Evolutionary conservation across 495 filamentous ascomycete species (phyloP), one percentile per base, ranked within the genome.

Genomic region (Beverwykella pulmonaria): DNA sequence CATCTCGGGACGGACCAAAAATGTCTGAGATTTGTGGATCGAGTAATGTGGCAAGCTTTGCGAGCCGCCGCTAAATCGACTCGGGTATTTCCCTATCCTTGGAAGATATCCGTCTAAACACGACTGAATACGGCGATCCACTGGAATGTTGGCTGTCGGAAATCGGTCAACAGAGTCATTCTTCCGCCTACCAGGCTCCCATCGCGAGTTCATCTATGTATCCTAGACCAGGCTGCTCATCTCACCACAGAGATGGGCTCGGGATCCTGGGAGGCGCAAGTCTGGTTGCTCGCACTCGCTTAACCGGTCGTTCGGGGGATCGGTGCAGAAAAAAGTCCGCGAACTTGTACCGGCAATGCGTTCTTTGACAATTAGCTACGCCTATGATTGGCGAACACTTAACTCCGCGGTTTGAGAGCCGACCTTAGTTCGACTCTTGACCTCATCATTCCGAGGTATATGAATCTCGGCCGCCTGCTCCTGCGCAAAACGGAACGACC

Each of bases 401-500:
- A 67, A 29, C 36, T 67, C 64, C 64, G 64, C n/a, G n/a, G n/a
- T 46, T 9, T 41, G 12, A 8, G 14, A 57, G 41, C 53, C 64
- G 57, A 41, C 58, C 1, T 67, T 61, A 61, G 57, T 47, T 57
- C 46, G 39, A 49, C 48, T 55, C 15, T 61, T 67, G 64, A 67
- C 57, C 49, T 67, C 58, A 67, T 58, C 57, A 61, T 61, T 61
- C 57, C 57, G 57, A 44, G 57, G 56, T 66, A 60, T 61, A 61
- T 67, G 57, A 61, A 50, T 60, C 25, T 36, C 52, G 52, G 7
- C 20, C 52, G 62, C 59, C 53, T 65, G 62, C 53, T 59, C 53
- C 25, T 48, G 15, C 30, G 22, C 34, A 54, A 44, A 36, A 41
- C 36, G 46, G 41, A 47, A 41, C 29, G 34, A 30, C n/a, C 36